Percentiles rank a stretch among this genome's conserved stretches.
phyloP scores from a whole-genome alignment of 768 basidiomycete species.

The Crucibulum laeve region DNA sequence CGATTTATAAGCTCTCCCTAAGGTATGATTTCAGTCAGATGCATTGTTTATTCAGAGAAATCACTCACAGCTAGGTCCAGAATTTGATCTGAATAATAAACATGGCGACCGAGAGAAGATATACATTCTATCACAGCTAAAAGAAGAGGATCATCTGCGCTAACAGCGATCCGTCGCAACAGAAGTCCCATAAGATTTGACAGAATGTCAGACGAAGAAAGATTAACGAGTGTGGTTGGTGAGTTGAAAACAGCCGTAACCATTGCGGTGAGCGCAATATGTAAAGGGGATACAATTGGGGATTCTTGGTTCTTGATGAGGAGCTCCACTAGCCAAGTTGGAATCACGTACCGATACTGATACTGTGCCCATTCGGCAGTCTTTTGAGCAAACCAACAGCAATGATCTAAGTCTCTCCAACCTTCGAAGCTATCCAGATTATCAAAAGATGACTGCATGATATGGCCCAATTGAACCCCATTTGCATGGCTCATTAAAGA shows the following conservation, averaged over 20 bases:
- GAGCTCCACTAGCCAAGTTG: conserved; percentile 78
- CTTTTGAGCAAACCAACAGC: conserved; percentile 77
- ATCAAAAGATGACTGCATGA: conserved; percentile 71
- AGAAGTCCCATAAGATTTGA: conserved; percentile 74
- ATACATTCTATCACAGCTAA: conserved; percentile 71
- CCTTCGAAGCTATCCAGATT: conserved; percentile 55
- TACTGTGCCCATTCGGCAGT: conserved; percentile 87
- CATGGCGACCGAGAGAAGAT: conserved; percentile 80
- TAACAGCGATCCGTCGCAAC: conserved; percentile 61
- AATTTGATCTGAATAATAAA: conserved; percentile 95
- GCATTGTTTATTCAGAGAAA: not conserved
- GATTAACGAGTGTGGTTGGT: conserved; percentile 77
- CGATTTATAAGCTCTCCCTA: conserved; percentile 76
- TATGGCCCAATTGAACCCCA: conserved; percentile 64
- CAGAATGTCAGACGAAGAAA: conserved; percentile 87
- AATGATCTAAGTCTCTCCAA: conserved; percentile 70
- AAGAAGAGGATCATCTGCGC: conserved; percentile 62
- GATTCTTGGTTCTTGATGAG: conserved; percentile 62
- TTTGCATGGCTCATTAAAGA: conserved; percentile 74
- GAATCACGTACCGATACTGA: conserved; percentile 89
- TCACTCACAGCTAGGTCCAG: conserved; percentile 72
- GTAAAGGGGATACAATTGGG: conserved; percentile 40
- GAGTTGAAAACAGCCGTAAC: conserved; percentile 80
- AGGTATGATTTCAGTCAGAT: conserved; percentile 5
- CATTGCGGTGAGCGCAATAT: conserved; percentile 69